Evolutionary conservation across 169 alveolate genomes (phyloP).

Genomic region (Plasmodium relictum): DNA sequence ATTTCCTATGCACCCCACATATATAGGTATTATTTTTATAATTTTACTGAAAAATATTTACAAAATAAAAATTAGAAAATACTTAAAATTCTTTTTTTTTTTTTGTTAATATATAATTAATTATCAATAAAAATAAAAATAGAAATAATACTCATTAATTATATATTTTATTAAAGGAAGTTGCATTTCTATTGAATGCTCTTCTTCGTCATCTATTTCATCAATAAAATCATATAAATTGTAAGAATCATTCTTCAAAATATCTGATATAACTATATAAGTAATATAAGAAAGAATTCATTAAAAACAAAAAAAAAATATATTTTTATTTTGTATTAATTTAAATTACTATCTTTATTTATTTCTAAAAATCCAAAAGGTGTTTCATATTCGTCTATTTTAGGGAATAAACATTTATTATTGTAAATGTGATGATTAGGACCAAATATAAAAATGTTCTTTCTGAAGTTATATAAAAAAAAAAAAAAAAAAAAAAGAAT

Average conservation of each 20-base stretch:
- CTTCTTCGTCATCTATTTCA: slow-evolving; percentile 85
- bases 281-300: background rate
- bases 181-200: slow-evolving; percentile 94
- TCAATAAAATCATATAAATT: slow-evolving; percentile 39
- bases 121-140: background rate
- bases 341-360: slow-evolving; percentile 81
- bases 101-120: background rate
- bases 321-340: slow-evolving; percentile 1
- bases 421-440: slow-evolving; percentile 94
- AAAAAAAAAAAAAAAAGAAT: background rate
- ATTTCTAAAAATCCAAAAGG: slow-evolving; percentile 94
- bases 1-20: slow-evolving; percentile 70
- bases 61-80: background rate
- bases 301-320: background rate
- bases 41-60: slow-evolving; percentile 29
- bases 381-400: slow-evolving; percentile 84
- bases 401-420: slow-evolving; percentile 91
- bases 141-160: slow-evolving; percentile 78
- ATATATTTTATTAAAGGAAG: slow-evolving; percentile 88
- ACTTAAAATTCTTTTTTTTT: background rate
- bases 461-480: slow-evolving; percentile 68
- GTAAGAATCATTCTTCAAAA: slow-evolving; percentile 26
- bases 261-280: slow-evolving; percentile 50
- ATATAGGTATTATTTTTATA: slow-evolving; percentile 68
- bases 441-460: slow-evolving; percentile 93